These are phyloP conservation scores for Salix dunnii DNA, from an alignment of 345 rosid species.

Conservation along the genomic window DNA sequence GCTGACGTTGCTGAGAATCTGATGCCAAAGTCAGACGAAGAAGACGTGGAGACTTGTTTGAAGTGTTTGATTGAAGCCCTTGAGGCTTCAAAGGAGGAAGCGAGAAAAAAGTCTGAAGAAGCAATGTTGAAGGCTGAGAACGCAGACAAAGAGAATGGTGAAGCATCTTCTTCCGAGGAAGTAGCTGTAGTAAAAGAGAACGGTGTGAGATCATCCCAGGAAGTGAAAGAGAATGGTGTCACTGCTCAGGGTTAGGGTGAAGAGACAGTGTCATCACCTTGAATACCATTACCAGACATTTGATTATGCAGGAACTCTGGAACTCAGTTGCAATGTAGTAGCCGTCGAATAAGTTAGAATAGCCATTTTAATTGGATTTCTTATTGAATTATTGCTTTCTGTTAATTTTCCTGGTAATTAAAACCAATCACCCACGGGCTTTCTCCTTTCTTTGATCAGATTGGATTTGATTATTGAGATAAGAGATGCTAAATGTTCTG, in stretches of 20 bases:
- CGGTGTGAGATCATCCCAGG: not conserved
- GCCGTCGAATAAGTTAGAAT: not conserved
- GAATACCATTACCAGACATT: not conserved
- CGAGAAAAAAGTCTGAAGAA: not conserved
- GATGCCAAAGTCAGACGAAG: slow-evolving; percentile 7
- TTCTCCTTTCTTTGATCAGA: too few relatives aligned
- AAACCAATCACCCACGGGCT: too few relatives aligned
- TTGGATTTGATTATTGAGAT: too few relatives aligned
- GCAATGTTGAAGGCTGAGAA: not conserved
- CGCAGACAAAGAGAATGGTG: not conserved
- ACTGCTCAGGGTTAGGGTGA: not conserved
- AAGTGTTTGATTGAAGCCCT: slow-evolving; percentile 9
- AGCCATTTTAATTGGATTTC: not conserved
- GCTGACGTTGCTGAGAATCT: slow-evolving; percentile 17
- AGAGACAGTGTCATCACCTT: not conserved
- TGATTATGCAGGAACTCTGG: not conserved
- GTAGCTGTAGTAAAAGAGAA: not conserved
- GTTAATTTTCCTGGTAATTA: not conserved
- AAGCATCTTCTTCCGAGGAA: not conserved
- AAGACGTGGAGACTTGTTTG: not conserved
- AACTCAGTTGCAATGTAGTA: not conserved
- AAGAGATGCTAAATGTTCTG: too few relatives aligned
- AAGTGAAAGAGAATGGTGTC: not conserved
- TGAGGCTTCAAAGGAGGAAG: slow-evolving; percentile 8
- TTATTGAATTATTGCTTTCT: not conserved